Conservation (phyloP, 2,329 filamentous ascomycete species). For the Claviceps maximensis region DNA sequence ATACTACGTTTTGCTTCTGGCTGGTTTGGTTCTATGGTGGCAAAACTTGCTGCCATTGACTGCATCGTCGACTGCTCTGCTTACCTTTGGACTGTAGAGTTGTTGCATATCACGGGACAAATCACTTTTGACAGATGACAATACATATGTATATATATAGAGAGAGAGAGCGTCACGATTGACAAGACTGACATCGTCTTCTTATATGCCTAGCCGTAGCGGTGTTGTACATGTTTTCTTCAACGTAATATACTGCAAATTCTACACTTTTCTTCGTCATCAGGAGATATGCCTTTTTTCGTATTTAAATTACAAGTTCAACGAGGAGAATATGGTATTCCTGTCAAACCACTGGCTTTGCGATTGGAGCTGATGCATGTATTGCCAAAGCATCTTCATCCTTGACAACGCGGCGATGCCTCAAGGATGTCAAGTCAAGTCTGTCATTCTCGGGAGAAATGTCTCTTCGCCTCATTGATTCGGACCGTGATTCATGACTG, state of each 20-base stretch:
- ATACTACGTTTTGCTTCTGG: constrained; percentile 68
- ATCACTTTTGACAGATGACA: neutral
- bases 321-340: no score
- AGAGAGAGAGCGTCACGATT: no score
- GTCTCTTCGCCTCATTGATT: constrained; percentile 29
- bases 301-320: no score
- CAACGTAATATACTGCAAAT: no score
- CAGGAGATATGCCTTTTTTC: no score
- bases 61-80: constrained; percentile 25
- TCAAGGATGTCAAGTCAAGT: constrained; percentile 24
- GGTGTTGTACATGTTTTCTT: neutral
- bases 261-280: no score
- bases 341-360: constrained; percentile 11
- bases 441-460: constrained; percentile 30
- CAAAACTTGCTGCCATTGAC: constrained; percentile 59
- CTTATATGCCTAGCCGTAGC: neutral
- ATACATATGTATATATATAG: no score
- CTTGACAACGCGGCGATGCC: constrained; percentile 24
- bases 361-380: constrained; percentile 31
- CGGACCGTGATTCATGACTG: constrained; percentile 36
- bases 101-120: neutral
- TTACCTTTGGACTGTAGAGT: constrained; percentile 12
- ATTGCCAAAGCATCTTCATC: constrained; percentile 29
- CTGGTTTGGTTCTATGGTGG: constrained; percentile 61
- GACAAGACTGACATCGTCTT: neutral